phyloP scores from a whole-genome alignment of 2,329 filamentous ascomycete genomes.

The Fusarium succisae region DNA sequence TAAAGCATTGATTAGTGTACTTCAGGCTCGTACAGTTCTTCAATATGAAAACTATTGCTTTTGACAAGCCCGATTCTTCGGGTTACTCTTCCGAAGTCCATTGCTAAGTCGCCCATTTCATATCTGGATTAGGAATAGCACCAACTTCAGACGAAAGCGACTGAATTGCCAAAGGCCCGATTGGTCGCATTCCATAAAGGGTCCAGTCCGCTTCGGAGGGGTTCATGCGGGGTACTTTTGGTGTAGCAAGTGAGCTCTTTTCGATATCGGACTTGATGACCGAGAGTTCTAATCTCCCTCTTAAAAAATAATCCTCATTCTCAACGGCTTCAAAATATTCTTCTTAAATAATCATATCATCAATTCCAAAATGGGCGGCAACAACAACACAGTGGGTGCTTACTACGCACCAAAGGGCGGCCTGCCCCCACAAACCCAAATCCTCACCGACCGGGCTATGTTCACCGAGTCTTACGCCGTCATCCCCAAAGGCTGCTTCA shows the following conservation, averaged over 20 bases:
- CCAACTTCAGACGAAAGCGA: not conserved
- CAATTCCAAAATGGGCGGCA: not conserved
- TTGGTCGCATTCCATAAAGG: not conserved
- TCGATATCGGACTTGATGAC: not conserved
- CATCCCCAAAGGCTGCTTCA: slow-evolving; percentile 30
- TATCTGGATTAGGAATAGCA: not conserved
- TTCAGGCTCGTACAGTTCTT: no score
- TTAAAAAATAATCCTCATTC: not conserved
- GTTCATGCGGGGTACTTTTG: slow-evolving; percentile 2
- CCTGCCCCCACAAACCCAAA: slow-evolving; percentile 20
- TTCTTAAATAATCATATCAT: not conserved
- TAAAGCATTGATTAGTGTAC: not conserved
- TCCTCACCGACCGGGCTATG: slow-evolving; percentile 27
- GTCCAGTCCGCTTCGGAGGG: not conserved
- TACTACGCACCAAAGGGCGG: slow-evolving; percentile 29
- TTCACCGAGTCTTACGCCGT: slow-evolving; percentile 30
- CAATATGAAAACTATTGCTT: not conserved
- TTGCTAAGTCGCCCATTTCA: not conserved
- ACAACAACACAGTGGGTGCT: slow-evolving; percentile 1
- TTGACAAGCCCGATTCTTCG: not conserved
- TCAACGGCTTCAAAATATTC: rapidly evolving
- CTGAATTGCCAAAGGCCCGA: not conserved
- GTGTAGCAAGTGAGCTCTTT: not conserved
- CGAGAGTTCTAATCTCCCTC: not conserved
- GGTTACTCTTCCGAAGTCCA: not conserved